phyloP scores from a whole-genome alignment of 805 yeast genomes.

The Pichia membranifaciens region DNA sequence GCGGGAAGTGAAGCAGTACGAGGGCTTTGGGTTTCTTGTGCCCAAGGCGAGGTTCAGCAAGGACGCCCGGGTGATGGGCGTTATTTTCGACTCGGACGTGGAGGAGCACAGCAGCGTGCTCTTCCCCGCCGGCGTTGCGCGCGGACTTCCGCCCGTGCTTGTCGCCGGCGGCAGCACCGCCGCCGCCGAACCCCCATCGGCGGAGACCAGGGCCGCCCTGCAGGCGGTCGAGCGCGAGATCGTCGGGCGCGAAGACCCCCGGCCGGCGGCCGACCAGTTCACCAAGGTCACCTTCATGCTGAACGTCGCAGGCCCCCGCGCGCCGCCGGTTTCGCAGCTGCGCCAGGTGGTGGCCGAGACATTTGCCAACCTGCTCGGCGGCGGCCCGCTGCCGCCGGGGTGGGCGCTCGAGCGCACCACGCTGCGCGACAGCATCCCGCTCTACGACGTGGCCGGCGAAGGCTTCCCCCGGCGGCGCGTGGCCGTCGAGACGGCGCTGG shows the following conservation, averaged over 20 bases:
- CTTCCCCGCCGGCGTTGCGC: slow-evolving; percentile 20
- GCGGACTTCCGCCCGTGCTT: slow-evolving; percentile 2
- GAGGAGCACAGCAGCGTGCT: slow-evolving; percentile 44
- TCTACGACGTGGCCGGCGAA: slow-evolving; percentile 6
- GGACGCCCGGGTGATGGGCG: slow-evolving; percentile 63
- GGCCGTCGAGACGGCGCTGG: background rate
- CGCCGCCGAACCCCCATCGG: no score
- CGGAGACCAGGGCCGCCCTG: no score
- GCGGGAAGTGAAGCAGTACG: slow-evolving; percentile 33
- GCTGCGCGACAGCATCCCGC: slow-evolving; percentile 2
- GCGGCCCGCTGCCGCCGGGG: background rate
- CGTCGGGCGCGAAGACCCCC: no score
- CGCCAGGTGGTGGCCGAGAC: slow-evolving; percentile 21
- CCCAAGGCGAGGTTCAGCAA: slow-evolving; percentile 45
- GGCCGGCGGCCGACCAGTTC: slow-evolving; percentile 31
- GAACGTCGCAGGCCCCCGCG: slow-evolving; percentile 37
- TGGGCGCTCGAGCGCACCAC: background rate
- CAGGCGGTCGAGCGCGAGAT: no score
- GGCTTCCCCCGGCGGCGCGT: background rate
- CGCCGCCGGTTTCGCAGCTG: slow-evolving; percentile 21
- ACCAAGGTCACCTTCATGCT: slow-evolving; percentile 84
- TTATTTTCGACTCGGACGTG: slow-evolving; percentile 84
- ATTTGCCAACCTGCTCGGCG: slow-evolving; percentile 17
- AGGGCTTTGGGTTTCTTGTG: slow-evolving; percentile 85
- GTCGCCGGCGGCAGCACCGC: no score